Evolutionary conservation across 129 eudicot species (phyloP).

Genomic region (Apium graveolens): DNA sequence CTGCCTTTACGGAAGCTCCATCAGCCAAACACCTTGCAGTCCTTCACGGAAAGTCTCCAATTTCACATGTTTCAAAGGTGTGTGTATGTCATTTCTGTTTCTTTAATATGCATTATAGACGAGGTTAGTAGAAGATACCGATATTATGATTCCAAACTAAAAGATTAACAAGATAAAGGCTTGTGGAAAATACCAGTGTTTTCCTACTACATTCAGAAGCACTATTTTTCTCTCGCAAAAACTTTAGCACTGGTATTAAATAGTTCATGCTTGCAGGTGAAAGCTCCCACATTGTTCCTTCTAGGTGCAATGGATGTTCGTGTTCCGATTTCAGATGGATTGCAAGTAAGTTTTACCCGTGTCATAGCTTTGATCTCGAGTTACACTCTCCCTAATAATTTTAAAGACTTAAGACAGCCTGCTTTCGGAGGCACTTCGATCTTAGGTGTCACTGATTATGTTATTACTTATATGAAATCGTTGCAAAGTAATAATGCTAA

Average conservation of each 20-base stretch:
- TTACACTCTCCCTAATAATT: neutral
- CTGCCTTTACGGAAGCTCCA: slow-evolving; percentile 64
- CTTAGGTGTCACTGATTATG: no score
- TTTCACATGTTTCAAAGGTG: slow-evolving; percentile 76
- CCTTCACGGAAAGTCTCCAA: slow-evolving; percentile 72
- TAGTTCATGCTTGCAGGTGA: slow-evolving; percentile 50
- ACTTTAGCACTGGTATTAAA: neutral
- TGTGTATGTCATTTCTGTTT: neutral
- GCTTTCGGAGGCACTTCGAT: neutral
- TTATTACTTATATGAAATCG: no score
- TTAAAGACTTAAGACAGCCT: neutral
- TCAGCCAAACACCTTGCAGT: slow-evolving; percentile 41
- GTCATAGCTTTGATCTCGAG: neutral
- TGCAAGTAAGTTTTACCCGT: slow-evolving; percentile 53
- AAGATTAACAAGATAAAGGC: neutral
- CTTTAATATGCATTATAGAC: neutral
- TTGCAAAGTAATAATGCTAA: no score
- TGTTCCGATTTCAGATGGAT: slow-evolving; percentile 75
- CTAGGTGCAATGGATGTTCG: slow-evolving; percentile 91
- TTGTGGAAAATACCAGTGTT: neutral
- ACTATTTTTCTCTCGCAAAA: neutral
- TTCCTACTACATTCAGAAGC: neutral
- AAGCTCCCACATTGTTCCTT: slow-evolving; percentile 81
- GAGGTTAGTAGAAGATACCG: neutral
- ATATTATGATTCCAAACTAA: neutral